Evolutionary conservation across 1,284 basidiomycete genomes (phyloP).

Genomic region (Irpex rosettiformis): DNA sequence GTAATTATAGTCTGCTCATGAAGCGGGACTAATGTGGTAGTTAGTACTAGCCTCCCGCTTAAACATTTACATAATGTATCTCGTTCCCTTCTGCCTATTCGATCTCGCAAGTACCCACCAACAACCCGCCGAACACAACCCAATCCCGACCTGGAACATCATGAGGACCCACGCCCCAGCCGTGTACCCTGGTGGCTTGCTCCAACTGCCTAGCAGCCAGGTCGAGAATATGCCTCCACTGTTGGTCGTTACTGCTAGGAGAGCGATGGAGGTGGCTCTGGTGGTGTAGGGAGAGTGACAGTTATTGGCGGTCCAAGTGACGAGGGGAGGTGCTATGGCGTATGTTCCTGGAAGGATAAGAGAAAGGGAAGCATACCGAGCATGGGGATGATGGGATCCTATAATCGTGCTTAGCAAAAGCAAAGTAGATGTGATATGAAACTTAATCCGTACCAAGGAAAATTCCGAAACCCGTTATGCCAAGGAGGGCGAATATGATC

Average conservation of each 20-base stretch:
- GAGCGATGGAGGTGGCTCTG: constrained; percentile 59
- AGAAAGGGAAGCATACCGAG: constrained; percentile 54
- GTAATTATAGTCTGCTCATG: no score
- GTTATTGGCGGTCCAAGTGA: constrained; percentile 17
- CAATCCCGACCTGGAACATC: constrained; percentile 16
- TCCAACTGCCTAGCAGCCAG: constrained; percentile 32
- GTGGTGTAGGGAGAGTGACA: constrained; percentile 32
- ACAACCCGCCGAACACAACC: constrained; percentile 2
- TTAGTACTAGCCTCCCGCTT: no score
- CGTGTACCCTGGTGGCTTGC: constrained; percentile 14
- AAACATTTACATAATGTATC: no score
- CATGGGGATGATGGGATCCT: constrained; percentile 27
- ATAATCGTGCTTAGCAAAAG: no score
- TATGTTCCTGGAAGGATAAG: constrained; percentile 60
- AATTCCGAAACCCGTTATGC: constrained; percentile 51
- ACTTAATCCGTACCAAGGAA: constrained; percentile 58
- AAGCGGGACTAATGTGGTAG: no score
- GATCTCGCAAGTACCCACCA: neutral
- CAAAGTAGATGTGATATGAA: no score
- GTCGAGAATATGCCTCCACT: constrained; percentile 59
- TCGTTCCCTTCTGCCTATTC: no score
- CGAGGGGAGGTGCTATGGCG: constrained; percentile 54
- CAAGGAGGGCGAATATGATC: constrained; percentile 48
- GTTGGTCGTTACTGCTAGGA: constrained; percentile 65
- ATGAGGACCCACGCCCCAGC: constrained; percentile 11